Conservation (phyloP, 23 red algal genomes). For the Gracilaria vermiculophylla region DNA sequence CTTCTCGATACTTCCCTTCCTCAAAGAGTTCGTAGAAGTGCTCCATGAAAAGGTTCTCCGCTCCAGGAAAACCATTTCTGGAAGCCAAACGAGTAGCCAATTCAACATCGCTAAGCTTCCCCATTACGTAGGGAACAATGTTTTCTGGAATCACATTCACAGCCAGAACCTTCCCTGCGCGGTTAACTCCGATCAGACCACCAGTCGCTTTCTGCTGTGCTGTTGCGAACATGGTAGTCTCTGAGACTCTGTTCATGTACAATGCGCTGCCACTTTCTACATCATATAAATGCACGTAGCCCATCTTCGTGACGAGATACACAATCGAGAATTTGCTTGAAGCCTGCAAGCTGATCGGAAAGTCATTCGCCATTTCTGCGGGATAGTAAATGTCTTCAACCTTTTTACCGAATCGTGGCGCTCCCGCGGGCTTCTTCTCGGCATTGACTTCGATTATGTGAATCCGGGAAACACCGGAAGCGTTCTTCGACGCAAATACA, state of each 20-base stretch:
- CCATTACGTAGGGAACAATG: conserved; percentile 91
- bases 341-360: conserved; percentile 83
- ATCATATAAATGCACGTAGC: conserved; percentile 96
- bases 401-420: conserved; percentile 94
- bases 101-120: conserved; percentile 85
- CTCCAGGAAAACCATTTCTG: conserved; percentile 93
- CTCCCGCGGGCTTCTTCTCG: conserved; percentile 91
- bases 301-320: conserved; percentile 92
- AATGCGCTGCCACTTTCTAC: conserved; percentile 83
- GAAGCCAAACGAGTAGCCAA: conserved; percentile 88
- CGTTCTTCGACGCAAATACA: conserved; percentile 86
- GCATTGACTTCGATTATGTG: conserved; percentile 94
- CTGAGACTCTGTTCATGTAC: conserved; percentile 96
- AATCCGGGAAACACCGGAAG: conserved; percentile 66
- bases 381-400: conserved; percentile 84
- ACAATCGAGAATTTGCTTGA: conserved; percentile 82
- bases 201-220: conserved; percentile 67
- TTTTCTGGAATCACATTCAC: conserved; percentile 63
- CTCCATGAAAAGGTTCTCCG: conserved; percentile 85
- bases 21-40: conserved; percentile 94
- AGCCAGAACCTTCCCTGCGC: conserved; percentile 81
- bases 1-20: conserved; percentile 88
- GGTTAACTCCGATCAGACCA: conserved; percentile 90
- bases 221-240: conserved; percentile 86
- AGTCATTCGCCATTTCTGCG: conserved; percentile 81